Base-by-base conservation (phyloP, 176 grass and related monocot genomes). In the Carex myosuroides region DNA sequence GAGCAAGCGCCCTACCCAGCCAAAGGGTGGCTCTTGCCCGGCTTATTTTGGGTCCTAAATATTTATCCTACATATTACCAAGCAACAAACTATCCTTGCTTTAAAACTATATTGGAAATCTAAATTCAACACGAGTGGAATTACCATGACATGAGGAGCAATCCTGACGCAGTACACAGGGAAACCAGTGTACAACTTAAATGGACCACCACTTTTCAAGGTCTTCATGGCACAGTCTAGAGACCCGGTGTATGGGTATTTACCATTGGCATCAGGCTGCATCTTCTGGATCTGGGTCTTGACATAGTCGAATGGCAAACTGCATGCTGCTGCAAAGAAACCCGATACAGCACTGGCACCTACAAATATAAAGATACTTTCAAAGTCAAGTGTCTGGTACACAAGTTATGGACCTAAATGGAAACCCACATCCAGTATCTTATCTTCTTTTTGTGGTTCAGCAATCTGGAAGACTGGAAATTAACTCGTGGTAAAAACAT, bases 201-300 rank as follows among this genome's bases (percentile, higher is more conserved):
- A 97, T 52, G 94, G 94, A 13, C 92, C 94, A 6, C 94, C 92
- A 26, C 87, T 89, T 70, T 97, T 92, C 41, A 97, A 89, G 80
- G 92, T 97, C 87, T 97, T 87, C 83, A 97, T 22, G 60, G 85
- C 88, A 75, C 94, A 97, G 75, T 97, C 94, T 81, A 97, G 79
- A 67, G 94, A 94, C 5, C 92, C 94, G 11, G 92, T 89, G 81
- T 97, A 97, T 18, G 92, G 94, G 83, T 94, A 97, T 81, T 97
- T 97, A 41, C 94, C 92, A 41, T 75, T 88, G 83, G 92, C 90
- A 86, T 97, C 94, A 54, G 92, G 94, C 70, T 97, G 94, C 94
- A 97, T 97, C 87, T 97, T 97, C 64, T 97, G 94, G 84, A 97
- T 90, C 85, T 97, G 94, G 29, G 94, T 97, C 83, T 97, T 97